These are phyloP conservation scores for Gastrolobium villosum DNA, from an alignment of 306 rosid species.

Conservation along the genomic window DNA sequence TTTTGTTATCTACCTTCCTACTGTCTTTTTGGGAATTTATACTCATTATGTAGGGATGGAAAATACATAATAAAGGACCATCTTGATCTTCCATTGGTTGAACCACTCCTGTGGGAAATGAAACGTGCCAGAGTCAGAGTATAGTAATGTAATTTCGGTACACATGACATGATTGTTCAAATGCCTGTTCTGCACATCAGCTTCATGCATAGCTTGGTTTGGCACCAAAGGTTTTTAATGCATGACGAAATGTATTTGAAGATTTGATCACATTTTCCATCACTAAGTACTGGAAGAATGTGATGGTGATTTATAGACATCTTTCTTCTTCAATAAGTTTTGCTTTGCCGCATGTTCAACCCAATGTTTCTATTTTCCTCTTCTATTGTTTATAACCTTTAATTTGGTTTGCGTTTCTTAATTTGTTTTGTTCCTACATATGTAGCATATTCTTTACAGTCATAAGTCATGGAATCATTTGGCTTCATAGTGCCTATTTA, in stretches of 20 bases:
- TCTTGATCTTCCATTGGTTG: neutral
- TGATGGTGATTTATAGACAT: neutral
- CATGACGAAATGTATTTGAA: neutral
- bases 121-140: neutral
- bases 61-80: neutral
- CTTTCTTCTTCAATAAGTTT: conserved; percentile 17
- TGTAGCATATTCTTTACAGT: neutral
- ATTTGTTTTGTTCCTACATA: neutral
- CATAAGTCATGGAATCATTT: neutral
- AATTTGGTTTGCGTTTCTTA: neutral
- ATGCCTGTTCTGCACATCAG: neutral
- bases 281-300: neutral
- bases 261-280: neutral
- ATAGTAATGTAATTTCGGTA: conserved; percentile 15
- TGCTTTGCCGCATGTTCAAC: conserved; percentile 17
- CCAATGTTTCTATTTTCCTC: neutral
- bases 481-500: neutral
- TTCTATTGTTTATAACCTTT: conserved; percentile 11
- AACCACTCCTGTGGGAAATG: conserved; percentile 4
- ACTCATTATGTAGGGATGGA: neutral
- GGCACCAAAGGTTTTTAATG: neutral
- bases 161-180: neutral
- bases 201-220: neutral
- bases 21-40: conserved; percentile 27
- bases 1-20: conserved; percentile 7